Evolutionary conservation across 345 rosid species (phyloP).

Genomic region (Adansonia digitata): DNA sequence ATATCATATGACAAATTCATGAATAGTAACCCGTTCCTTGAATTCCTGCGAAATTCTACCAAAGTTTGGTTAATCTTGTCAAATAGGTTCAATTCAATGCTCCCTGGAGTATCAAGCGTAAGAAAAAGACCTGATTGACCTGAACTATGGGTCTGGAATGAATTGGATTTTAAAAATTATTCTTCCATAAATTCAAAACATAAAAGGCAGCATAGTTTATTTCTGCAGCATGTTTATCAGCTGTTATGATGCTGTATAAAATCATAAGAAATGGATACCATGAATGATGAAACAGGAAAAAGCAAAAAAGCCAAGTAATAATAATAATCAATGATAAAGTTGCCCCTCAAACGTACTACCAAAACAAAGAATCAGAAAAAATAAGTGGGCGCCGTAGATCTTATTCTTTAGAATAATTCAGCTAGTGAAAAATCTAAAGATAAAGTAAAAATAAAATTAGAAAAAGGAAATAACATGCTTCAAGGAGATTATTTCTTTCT

Average conservation of each 20-base stretch:
- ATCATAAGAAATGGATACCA: constrained; percentile 8
- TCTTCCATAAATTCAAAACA: not conserved
- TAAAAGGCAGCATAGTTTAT: not conserved
- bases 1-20: not conserved
- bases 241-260: constrained; percentile 4
- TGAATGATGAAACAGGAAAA: not conserved
- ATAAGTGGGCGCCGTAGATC: constrained; percentile 24
- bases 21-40: not conserved
- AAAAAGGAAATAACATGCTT: constrained; percentile 10
- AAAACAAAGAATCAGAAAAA: constrained; percentile 27
- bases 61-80: not conserved
- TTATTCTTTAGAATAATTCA: constrained; percentile 14
- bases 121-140: not conserved
- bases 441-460: constrained; percentile 14
- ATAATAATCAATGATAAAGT: constrained; percentile 21
- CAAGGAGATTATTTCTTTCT: not conserved
- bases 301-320: constrained; percentile 7
- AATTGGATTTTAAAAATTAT: not conserved
- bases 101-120: not conserved
- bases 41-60: not conserved
- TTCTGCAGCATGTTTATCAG: not conserved
- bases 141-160: not conserved
- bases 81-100: not conserved
- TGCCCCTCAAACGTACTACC: constrained; percentile 20
- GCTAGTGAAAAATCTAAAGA: constrained; percentile 11